A percentile compares a stretch with the other conserved stretches of the same genome.
Evolutionary conservation across 2,329 filamentous ascomycete species (phyloP).

Genomic region (Trichophaea hybrida): DNA sequence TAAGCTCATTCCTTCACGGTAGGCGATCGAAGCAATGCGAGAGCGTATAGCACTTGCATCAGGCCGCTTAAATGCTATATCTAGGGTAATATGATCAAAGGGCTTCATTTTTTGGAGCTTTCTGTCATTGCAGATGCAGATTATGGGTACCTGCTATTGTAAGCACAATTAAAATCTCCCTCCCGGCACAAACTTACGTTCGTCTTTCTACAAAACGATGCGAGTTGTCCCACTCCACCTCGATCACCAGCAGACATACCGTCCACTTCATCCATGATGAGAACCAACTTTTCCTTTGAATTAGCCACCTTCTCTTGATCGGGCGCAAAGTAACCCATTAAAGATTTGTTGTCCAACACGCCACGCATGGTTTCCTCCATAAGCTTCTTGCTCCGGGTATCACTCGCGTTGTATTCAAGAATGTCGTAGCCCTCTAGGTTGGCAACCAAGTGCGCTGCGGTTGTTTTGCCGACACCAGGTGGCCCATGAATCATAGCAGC

Average conservation of each 20-base stretch:
- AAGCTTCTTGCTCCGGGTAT: conserved; percentile 88
- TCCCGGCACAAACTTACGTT: conserved; percentile 8
- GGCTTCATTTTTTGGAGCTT: conserved; percentile 94
- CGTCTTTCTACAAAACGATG: conserved; percentile 89
- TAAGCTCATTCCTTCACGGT: conserved; percentile 76
- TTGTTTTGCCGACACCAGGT: conserved; percentile 94
- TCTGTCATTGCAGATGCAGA: conserved; percentile 95
- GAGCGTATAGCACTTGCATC: conserved; percentile 83
- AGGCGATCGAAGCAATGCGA: conserved; percentile 88
- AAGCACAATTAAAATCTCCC: conserved; percentile 1
- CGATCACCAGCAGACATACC: conserved; percentile 97
- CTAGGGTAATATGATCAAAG: conserved; percentile 73
- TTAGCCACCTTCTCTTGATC: conserved; percentile 67
- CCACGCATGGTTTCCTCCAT: conserved; percentile 80
- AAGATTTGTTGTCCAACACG: conserved; percentile 81
- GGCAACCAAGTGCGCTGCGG: conserved; percentile 83
- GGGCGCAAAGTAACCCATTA: conserved; percentile 77
- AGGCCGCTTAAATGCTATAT: conserved; percentile 75
- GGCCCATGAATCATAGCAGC: conserved; percentile 93
- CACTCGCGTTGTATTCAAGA: conserved; percentile 89
- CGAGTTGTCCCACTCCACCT: conserved; percentile 85
- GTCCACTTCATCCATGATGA: conserved; percentile 98
- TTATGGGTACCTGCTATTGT: conserved; percentile 61
- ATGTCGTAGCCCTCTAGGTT: conserved; percentile 88
- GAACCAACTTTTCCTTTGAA: conserved; percentile 78